phyloP scores from a whole-genome alignment of 2,329 filamentous ascomycete genomes.

The Neocatenulostroma microsporum region DNA sequence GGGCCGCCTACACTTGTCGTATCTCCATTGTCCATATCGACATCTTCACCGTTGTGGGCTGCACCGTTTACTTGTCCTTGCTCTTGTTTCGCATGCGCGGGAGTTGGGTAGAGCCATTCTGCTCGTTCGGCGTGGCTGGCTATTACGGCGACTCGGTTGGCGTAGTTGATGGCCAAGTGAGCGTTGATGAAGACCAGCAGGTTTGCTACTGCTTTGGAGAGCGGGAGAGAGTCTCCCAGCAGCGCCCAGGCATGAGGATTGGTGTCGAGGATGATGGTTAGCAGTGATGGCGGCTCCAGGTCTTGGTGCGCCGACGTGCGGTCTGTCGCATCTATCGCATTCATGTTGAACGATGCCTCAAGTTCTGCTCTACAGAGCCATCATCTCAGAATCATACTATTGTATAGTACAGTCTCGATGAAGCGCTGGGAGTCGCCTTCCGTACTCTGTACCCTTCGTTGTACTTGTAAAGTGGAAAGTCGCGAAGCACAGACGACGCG shows the following conservation, averaged over 20 bases:
- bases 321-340: constrained; percentile 54
- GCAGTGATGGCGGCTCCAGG: constrained; percentile 61
- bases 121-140: constrained; percentile 82
- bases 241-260: constrained; percentile 92
- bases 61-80: constrained; percentile 15
- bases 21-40: constrained; percentile 21
- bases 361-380: no score
- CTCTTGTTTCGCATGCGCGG: constrained; percentile 18
- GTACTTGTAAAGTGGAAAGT: no score
- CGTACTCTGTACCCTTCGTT: no score
- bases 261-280: constrained; percentile 88
- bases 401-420: no score
- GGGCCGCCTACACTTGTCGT: constrained; percentile 18
- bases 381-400: no score
- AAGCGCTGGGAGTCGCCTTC: no score
- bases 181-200: constrained; percentile 95
- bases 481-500: no score
- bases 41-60: constrained; percentile 24
- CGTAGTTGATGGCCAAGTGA: constrained; percentile 86
- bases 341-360: no score
- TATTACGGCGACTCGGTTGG: constrained; percentile 85
- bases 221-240: constrained; percentile 63
- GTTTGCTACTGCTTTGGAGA: constrained; percentile 78
- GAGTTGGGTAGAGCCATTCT: constrained; percentile 77
- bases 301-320: constrained; percentile 31